A percentile compares a stretch with the other conserved stretches of the same genome.
phyloP scores from a whole-genome alignment of 1,139 yeast genomes.

The Pichia sp. region DNA sequence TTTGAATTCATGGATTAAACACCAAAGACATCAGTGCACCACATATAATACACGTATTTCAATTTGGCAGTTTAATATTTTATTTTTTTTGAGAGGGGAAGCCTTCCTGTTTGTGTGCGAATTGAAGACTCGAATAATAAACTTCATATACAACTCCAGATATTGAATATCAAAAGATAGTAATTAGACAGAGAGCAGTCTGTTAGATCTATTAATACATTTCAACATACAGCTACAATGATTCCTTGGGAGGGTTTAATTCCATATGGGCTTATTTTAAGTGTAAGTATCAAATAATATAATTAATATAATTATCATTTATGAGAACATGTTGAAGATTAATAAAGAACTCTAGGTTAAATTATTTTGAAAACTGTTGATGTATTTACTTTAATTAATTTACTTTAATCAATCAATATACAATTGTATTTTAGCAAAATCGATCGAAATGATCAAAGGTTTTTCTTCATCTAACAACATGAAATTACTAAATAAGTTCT shows the following conservation, averaged over 20 bases:
- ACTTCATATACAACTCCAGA: no score
- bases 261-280: slow-evolving; percentile 60
- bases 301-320: no score
- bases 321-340: no score
- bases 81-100: not conserved
- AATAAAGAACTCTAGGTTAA: no score
- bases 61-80: not conserved
- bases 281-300: slow-evolving; percentile 31
- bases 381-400: no score
- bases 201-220: not conserved
- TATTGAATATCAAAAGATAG: no score
- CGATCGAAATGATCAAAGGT: no score
- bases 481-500: no score
- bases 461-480: no score
- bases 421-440: no score
- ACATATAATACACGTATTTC: not conserved
- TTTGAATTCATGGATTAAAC: not conserved
- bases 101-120: not conserved
- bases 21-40: not conserved
- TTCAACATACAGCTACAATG: slow-evolving; percentile 29
- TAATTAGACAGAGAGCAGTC: not conserved
- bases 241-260: slow-evolving; percentile 70
- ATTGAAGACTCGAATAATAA: not conserved
- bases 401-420: no score
- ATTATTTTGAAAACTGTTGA: no score